Conservation (phyloP, 2,329 filamentous ascomycete genomes). For the Penicillium glabrum region DNA sequence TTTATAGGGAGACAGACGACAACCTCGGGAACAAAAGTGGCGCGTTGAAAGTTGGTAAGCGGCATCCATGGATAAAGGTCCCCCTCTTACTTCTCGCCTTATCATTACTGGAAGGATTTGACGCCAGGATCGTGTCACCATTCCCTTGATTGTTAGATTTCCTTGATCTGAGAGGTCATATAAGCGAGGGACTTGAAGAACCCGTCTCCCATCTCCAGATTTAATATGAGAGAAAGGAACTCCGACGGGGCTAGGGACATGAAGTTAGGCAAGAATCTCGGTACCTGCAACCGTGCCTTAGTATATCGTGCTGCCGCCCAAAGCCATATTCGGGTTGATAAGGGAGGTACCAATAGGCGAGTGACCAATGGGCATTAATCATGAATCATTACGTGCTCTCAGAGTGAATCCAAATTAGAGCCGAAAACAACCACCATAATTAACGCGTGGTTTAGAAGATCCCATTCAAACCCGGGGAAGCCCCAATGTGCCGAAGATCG, state of each 20-base stretch:
- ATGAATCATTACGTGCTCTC: neutral
- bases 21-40: neutral
- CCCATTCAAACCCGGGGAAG: constrained; percentile 17
- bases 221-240: neutral
- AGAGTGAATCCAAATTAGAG: neutral
- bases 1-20: neutral
- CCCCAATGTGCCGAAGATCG: constrained; percentile 14
- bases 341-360: neutral
- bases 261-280: no score
- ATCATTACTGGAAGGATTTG: neutral
- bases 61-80: neutral
- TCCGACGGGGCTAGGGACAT: neutral
- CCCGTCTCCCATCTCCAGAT: neutral
- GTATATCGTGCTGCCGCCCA: neutral
- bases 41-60: neutral
- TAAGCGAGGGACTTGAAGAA: neutral
- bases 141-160: neutral
- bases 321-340: neutral
- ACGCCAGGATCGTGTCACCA: neutral
- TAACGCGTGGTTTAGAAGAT: neutral
- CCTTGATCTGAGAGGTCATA: neutral
- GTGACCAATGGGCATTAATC: neutral
- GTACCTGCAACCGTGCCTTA: neutral
- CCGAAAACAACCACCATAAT: neutral
- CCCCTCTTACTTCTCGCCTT: neutral